Evolutionary conservation across 257 asterid species (phyloP), one percentile per base, ranked within the genome.

Genomic region (Verbena officinalis): DNA sequence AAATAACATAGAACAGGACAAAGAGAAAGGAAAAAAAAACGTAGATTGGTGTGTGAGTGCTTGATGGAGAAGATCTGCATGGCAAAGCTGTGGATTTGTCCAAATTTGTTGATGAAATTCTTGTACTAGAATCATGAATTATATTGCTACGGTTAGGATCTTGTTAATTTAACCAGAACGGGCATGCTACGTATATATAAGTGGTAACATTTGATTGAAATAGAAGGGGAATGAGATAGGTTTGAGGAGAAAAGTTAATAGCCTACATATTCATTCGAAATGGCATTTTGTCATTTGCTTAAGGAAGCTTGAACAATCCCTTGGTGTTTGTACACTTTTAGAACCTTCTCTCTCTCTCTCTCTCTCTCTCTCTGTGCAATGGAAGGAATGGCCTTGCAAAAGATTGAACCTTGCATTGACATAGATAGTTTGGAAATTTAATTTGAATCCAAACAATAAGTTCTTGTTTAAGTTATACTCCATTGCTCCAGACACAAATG

Each of bases 41-140:
- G 24, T 64, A 52, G 16, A 36, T 22, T 38, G 24, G 72, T 27
- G 55, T 11, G 56, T 30, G 23, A 13, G 31, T 15, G 73, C 27
- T 62, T 62, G 74, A 65, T 94, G 99, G 99, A 94, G 91, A 94
- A 88, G 83, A 86, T 94, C 34, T 81, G 91, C 55, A 96, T 94
- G 7, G 96, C 98, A 8, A n/a, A n/a, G 9, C 59, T 27, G 39
- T 22, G 16, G 57, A 20, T 13, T 40, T 9, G 22, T 59, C 38
- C 65, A 22, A 13, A 21, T 12, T 12, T 20, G 16, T 11, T 19
- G 52, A 12, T n/a, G 5, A 19, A 11, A 39, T 22, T 9, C n/a
- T 49, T 43, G 36, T 55, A 22, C 31, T 22, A 7, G 27, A 58
- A 54, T 42, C 40, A 52, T 36, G 40, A 3, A 52, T 53, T 63